Percentiles rank a stretch among this genome's conserved stretches.
These are phyloP conservation scores for Sphaceloma murrayae DNA, from an alignment of 2,329 filamentous ascomycete species.

Conservation along the genomic window DNA sequence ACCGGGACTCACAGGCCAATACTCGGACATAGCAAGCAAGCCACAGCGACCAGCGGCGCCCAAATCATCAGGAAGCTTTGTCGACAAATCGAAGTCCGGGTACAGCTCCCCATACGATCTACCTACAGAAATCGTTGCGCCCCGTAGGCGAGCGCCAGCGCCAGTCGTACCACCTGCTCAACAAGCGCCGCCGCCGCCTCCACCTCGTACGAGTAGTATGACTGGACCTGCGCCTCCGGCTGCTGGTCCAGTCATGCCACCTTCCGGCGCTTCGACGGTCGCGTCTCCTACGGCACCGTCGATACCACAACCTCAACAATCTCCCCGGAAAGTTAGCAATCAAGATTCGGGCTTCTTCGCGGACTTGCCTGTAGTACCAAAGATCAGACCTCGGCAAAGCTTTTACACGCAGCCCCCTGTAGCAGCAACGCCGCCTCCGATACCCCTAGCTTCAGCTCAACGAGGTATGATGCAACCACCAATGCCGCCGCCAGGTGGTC, in stretches of 20 bases:
- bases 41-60: slow-evolving; percentile 15
- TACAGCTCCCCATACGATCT: slow-evolving; percentile 94
- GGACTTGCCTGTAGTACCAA: slow-evolving; percentile 38
- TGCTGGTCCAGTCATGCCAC: slow-evolving; percentile 16
- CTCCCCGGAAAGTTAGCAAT: slow-evolving; percentile 22
- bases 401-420: slow-evolving; percentile 22
- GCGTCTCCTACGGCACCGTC: slow-evolving; percentile 33
- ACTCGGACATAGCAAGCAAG: background rate
- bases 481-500: slow-evolving; percentile 21
- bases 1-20: slow-evolving; percentile 6
- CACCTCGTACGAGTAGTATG: slow-evolving; percentile 52
- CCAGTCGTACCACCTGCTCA: slow-evolving; percentile 32
- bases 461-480: slow-evolving; percentile 17
- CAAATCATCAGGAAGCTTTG: slow-evolving; percentile 62
- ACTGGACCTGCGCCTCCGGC: slow-evolving; percentile 19
- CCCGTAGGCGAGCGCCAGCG: slow-evolving; percentile 46
- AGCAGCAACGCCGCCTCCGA: slow-evolving; percentile 4
- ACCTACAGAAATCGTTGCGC: slow-evolving; percentile 75
- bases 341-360: slow-evolving; percentile 37
- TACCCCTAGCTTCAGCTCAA: slow-evolving; percentile 18
- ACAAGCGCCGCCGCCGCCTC: slow-evolving; percentile 33
- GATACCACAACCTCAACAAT: slow-evolving; percentile 29
- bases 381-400: slow-evolving; percentile 29
- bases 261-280: slow-evolving; percentile 28
- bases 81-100: slow-evolving; percentile 78